Conservation (phyloP, 805 yeast species). For the Zygosaccharomyces bailii region DNA sequence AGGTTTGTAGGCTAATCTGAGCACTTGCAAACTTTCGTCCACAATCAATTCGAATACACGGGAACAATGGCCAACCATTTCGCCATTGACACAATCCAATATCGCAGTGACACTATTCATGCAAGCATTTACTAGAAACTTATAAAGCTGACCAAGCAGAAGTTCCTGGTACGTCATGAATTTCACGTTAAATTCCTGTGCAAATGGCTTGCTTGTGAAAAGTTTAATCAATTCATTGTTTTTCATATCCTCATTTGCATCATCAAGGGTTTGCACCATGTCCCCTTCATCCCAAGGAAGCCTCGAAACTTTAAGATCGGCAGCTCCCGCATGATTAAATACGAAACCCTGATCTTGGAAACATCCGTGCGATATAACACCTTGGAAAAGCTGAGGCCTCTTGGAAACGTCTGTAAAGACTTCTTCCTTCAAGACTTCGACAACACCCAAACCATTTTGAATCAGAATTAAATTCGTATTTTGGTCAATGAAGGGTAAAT, state of each 20-base stretch:
- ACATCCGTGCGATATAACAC: conserved; percentile 82
- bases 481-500: conserved; percentile 45
- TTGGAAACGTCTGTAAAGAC: conserved; percentile 52
- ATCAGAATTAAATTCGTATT: conserved; percentile 63
- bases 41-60: conserved; percentile 36
- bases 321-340: conserved; percentile 68
- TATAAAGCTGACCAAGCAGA: conserved; percentile 63
- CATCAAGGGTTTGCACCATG: conserved; percentile 22
- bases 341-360: conserved; percentile 47
- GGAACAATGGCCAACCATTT: conserved; percentile 51
- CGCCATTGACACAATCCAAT: conserved; percentile 75
- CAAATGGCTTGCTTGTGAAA: conserved; percentile 26
- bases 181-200: conserved; percentile 29
- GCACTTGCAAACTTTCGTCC: conserved; percentile 34
- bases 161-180: conserved; percentile 45
- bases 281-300: conserved; percentile 43
- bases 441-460: conserved; percentile 89
- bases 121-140: conserved; percentile 75
- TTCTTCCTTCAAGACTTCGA: conserved; percentile 48
- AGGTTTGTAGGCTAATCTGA: conserved; percentile 29
- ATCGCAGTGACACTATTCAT: conserved; percentile 82
- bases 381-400: conserved; percentile 64
- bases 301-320: conserved; percentile 56
- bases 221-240: conserved; percentile 31
- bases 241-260: conserved; percentile 13